Base-by-base conservation (phyloP, 2,329 filamentous ascomycete species). In the Cladosporium cucumerinum region DNA sequence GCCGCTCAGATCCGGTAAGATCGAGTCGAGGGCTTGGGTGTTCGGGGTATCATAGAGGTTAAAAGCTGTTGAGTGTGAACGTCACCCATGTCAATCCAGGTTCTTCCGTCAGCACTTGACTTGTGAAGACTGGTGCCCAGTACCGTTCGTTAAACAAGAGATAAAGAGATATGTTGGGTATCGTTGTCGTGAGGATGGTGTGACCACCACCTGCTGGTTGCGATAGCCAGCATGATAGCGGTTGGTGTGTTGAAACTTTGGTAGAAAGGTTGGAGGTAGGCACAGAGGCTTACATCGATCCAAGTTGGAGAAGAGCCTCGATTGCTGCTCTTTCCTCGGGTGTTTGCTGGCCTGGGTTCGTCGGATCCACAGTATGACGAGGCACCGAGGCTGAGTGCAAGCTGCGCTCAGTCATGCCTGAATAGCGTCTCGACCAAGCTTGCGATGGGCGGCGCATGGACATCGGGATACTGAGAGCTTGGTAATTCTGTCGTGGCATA, bases 311-410 rank as follows among this genome's bases (percentile, higher is more conserved):
- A 74, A 94, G 86, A 69, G 91, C 91, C 78, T 92, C 91, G 69
- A 93, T 86, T 63, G 91, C 91, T 78, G 92, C 91, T 72, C 89
- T 88, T 82, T 94, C 91, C 78, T 92, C 89, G 67, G 87, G 85
- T 75, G 89, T 86, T 23, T 65, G 63, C 5, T 58, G 63, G 18
- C 28, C 57, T 21, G 57, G 46, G 25, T 54, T 21, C 46, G 48
- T 54, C n/a, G 57, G 63, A 18, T 54, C 63, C 72, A 57, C 54
- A 10, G 34, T 23, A 30, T 43, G 48, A 25, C 64, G 52, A 28
- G 70, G 71, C 18, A 73, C 62, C 30, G 72, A 73, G 39, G 67
- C 61, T 32, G 71, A 70, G 39, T 69, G 69, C 58, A 63, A 26
- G 43, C 55, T 61, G 48, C 48, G 60, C 21, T 65, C 61, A 43